Conservation (phyloP, 768 basidiomycete species). For the Agaricus subrufescens region DNA sequence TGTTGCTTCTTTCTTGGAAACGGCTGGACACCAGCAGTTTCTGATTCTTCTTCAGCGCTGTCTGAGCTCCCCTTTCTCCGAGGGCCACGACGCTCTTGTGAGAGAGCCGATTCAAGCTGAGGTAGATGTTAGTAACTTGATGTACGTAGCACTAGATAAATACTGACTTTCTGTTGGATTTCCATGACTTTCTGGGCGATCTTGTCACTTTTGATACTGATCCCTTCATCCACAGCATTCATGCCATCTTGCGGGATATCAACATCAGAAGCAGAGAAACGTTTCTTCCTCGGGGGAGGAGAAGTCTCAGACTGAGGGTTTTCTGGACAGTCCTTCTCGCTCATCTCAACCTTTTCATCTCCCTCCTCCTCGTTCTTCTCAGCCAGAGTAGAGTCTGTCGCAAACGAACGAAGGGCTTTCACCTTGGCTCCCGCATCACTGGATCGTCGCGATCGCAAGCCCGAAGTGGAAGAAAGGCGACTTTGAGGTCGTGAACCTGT, state of each 20-base stretch:
- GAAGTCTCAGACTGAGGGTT: conserved; percentile 48
- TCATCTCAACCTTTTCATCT: conserved; percentile 23
- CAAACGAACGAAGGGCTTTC: conserved; percentile 61
- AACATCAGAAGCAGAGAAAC: conserved; percentile 69
- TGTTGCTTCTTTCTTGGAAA: conserved; percentile 25
- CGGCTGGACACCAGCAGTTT: conserved; percentile 37
- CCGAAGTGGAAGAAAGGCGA: conserved; percentile 57
- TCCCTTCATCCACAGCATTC: conserved; percentile 82
- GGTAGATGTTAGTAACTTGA: conserved; percentile 6
- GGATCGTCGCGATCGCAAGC: conserved; percentile 48
- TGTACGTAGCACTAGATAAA: conserved; percentile 1
- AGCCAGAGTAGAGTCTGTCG: conserved; percentile 77
- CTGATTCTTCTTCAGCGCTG: conserved; percentile 50
- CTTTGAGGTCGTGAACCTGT: conserved; percentile 64
- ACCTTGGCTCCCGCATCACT: conserved; percentile 52
- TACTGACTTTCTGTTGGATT: conserved; percentile 86
- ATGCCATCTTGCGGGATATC: conserved; percentile 72
- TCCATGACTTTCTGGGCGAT: conserved; percentile 85
- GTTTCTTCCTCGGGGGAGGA: conserved; percentile 53
- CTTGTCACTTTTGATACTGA: conserved; percentile 79
- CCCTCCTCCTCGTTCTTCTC: conserved; percentile 46
- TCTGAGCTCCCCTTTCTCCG: conserved; percentile 24
- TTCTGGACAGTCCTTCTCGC: conserved; percentile 22
- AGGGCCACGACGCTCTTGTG: conserved; percentile 44
- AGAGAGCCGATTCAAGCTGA: conserved; percentile 73